Base-by-base conservation (phyloP, 1,139 yeast species). In the Blastobotrys indianensis region DNA sequence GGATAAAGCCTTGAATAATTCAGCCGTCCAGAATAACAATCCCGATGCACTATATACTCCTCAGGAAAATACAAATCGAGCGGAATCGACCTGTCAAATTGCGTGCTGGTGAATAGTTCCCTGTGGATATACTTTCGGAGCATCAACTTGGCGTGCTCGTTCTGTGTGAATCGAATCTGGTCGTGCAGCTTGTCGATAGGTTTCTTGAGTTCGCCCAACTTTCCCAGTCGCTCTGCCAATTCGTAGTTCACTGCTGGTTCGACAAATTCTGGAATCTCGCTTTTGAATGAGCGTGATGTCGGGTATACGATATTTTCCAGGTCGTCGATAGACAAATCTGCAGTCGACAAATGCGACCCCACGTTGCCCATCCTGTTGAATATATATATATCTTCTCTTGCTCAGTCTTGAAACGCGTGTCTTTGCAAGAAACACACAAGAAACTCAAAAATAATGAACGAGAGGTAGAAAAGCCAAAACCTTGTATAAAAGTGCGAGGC, bases 51-150 rank as follows among this genome's bases (percentile, higher is more conserved):
- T 25, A 60, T 45, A 39, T 60, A 60, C 5, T 52, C 52, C 40
- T 60, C 64, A 11, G 49, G 40, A 37, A 60, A 52, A 2, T 53
- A 48, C 16, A 52, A 42, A 23, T 47, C 48, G 42, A 44, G 8
- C 56, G 53, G 25, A 16, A 52, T 47, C 25, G 46, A 36, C 37
- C 51, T 53, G 39, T 31, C 13, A 10, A 54, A 50, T 3, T 54
- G 46, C 7, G 53, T 48, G 4, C 57, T 55, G 1, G 65, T 61
- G 52, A 61, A 61, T 23, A 61, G 56, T 33, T 61, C 65, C 13
- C 65, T 50, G 45, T 61, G 65, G 37, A 61, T 55, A 44, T 53
- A 56, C 48, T 58, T 57, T 12, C 62, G 50, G 11, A 58, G 44
- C 31, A 41, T 35, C 11, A 33, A 11, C 20, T 15, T 32, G 5